Conservation (phyloP, 78 protist genomes). For the Dictyostelium intermedium region DNA sequence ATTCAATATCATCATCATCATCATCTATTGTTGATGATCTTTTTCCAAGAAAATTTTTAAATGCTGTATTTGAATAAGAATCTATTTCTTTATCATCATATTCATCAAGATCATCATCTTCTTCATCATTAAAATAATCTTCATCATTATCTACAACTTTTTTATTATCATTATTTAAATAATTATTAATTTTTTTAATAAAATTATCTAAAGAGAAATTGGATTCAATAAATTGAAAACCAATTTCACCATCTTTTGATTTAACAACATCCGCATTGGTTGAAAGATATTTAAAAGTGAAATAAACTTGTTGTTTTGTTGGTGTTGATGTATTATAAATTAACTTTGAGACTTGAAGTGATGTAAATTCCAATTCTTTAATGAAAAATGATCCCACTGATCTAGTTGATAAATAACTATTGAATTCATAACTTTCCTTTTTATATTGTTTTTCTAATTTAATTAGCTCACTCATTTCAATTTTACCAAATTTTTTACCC, state of each 20-base stretch:
- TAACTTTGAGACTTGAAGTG: background rate
- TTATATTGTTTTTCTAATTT: background rate
- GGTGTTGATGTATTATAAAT: background rate
- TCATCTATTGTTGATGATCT: too few relatives aligned
- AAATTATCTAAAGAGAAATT: background rate
- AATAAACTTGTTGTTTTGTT: constrained; percentile 1
- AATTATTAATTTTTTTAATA: background rate
- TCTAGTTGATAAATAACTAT: background rate
- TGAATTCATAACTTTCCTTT: background rate
- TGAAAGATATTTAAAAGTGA: constrained; percentile 1
- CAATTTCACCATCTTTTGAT: background rate
- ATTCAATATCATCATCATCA: background rate
- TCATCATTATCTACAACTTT: background rate
- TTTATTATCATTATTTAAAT: background rate
- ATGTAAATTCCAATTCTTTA: background rate
- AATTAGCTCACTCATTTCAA: background rate
- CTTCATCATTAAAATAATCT: background rate
- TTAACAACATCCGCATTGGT: background rate
- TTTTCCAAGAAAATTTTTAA: too few relatives aligned
- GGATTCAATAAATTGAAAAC: background rate
- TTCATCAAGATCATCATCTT: background rate
- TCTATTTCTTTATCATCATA: background rate
- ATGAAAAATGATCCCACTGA: background rate
- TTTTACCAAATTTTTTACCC: background rate
- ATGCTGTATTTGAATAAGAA: too few relatives aligned